A percentile compares a stretch with the other conserved stretches of the same genome.
Evolutionary conservation across 1,139 yeast species (phyloP).

Genomic region (Blastobotrys apis): DNA sequence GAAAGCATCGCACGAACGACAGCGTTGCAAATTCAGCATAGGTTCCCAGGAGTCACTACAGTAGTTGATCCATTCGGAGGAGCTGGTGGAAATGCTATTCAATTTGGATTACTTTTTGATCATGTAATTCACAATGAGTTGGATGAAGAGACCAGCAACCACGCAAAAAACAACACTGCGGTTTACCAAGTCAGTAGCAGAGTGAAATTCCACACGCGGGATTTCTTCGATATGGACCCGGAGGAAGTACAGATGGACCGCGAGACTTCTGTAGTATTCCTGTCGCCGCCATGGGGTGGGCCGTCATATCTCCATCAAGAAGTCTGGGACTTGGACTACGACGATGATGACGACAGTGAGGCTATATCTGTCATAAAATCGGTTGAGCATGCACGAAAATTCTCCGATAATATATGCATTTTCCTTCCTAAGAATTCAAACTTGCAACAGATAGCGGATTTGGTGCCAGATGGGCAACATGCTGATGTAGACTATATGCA

Average conservation of each 20-base stretch:
- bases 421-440: constrained; percentile 75
- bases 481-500: constrained; percentile 24
- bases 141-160: constrained; percentile 54
- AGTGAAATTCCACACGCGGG: constrained; percentile 26
- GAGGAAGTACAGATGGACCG: constrained; percentile 15
- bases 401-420: constrained; percentile 54
- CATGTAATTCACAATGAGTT: constrained; percentile 64
- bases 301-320: constrained; percentile 52
- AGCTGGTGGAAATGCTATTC: constrained; percentile 92
- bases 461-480: constrained; percentile 14
- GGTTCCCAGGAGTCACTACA: constrained; percentile 45
- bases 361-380: constrained; percentile 29
- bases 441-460: constrained; percentile 43
- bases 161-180: constrained; percentile 69
- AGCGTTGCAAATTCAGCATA: constrained; percentile 53
- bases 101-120: constrained; percentile 45
- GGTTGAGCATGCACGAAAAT: constrained; percentile 42
- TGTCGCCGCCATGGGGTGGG: constrained; percentile 99
- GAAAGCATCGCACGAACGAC: constrained; percentile 59
- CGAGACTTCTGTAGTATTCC: constrained; percentile 54
- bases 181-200: constrained; percentile 54
- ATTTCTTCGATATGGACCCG: constrained; percentile 24
- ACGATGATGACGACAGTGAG: constrained; percentile 26
- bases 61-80: constrained; percentile 82
- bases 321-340: constrained; percentile 44